phyloP scores from a whole-genome alignment of 257 asterid genomes.

The Jasminum sambac region DNA sequence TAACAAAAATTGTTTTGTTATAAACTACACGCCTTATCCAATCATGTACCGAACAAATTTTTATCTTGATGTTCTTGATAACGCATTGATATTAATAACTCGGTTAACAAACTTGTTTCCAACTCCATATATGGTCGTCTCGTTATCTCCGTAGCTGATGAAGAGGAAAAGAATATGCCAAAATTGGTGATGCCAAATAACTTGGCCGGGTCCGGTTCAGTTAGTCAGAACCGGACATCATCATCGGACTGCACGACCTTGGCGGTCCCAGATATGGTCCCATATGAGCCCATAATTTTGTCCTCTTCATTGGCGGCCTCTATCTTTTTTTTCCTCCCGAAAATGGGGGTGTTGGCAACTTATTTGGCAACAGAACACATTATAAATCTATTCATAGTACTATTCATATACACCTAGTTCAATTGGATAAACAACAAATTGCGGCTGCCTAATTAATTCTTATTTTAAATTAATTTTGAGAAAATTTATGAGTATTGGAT shows the following conservation, averaged over 20 bases:
- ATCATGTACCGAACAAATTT: not conserved
- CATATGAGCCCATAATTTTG: conserved; percentile 1
- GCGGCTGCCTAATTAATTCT: not conserved
- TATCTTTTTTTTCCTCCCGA: too few species aligned
- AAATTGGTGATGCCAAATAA: not conserved
- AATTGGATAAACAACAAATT: not conserved
- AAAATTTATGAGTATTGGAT: too few species aligned
- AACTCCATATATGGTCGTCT: not conserved
- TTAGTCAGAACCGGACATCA: not conserved
- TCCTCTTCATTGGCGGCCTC: not conserved
- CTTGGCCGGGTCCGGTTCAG: not conserved
- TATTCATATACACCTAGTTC: too few species aligned
- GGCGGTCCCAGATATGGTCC: too few species aligned
- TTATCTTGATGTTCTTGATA: not conserved
- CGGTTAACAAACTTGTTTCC: not conserved
- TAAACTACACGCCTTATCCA: too few species aligned
- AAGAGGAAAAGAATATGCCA: not conserved
- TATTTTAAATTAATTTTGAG: not conserved
- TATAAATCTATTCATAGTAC: too few species aligned
- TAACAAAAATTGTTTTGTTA: too few species aligned
- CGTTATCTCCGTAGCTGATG: not conserved
- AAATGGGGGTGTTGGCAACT: too few species aligned
- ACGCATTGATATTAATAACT: not conserved
- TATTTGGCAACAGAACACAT: too few species aligned
- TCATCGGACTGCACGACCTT: not conserved